Evolutionary conservation across 2,329 filamentous ascomycete species (phyloP), one percentile per base, ranked within the genome.

Genomic region (Fusarium circinatum): DNA sequence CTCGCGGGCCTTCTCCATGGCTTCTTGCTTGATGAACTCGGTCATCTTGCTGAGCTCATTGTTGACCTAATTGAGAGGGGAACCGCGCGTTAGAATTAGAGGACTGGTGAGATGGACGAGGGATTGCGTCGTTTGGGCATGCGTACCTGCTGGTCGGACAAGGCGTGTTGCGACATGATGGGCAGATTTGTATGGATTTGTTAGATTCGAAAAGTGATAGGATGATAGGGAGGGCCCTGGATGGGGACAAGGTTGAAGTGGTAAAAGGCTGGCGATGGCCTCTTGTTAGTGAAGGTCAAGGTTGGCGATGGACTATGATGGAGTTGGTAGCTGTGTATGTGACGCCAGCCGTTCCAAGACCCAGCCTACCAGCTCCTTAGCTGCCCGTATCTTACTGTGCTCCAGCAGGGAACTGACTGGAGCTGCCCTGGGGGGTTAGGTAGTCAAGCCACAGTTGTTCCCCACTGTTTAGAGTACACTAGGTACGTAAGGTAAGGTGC

Each of bases 21-120:
- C 96, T 87, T 99, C 96, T 87, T 98, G 96, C 85, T 95, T 94
- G 91, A 99, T 99, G 90, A 99, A 99, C 82, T 95, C 96, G 69
- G 96, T 98, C 96, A 99, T 99, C 91, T 99, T 99, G 89, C 94
- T 95, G 86, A 99, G 94, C 91, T 99, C 96, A 86, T 94, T 92
- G 86, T 94, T 92, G 89, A 99, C 96, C 95, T 98, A 30, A 49
- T 52, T 18, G 49, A 8, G 24, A 15, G n/a, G 28, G 36, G 32
- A 49, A 30, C 60, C 41, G 62, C 42, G 55, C 38, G 70, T 77
- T 70, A 77, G 73, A 70, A 61, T 59, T 30, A 56, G 32, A 51
- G 59, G 44, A 42, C 34, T 61, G 47, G 47, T 34, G 47, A 66
- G 65, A 75, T 54, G 52, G 44, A 65, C 58, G 68, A 71, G 63